Conservation (phyloP, 2,329 filamentous ascomycete genomes). For the Apiospora hydei region DNA sequence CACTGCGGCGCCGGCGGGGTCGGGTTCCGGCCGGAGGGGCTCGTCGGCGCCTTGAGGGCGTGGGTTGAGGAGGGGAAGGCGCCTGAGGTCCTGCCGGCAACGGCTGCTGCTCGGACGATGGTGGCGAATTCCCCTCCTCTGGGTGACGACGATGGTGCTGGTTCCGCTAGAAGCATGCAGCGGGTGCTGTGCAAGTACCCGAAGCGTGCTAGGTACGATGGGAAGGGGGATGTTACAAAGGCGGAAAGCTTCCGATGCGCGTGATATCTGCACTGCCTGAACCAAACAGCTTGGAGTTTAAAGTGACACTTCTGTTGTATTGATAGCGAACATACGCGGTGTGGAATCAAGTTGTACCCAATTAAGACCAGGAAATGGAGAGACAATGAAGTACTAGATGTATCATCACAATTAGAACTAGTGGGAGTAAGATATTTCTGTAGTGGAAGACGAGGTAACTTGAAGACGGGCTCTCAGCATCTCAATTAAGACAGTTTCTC, state of each 20-base stretch:
- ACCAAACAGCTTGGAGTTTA: no score
- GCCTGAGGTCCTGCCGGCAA: background rate
- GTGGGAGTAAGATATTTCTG: no score
- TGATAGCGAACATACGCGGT: no score
- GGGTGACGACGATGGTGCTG: background rate
- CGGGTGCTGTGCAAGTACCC: conserved; percentile 12
- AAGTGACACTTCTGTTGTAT: no score
- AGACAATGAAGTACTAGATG: no score
- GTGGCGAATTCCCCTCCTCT: background rate
- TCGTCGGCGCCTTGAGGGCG: background rate
- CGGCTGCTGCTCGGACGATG: background rate
- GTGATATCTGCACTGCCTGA: background rate
- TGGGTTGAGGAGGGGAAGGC: conserved; percentile 19
- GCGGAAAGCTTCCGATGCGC: background rate
- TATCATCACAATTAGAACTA: no score
- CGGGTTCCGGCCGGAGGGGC: background rate
- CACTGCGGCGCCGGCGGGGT: conserved; percentile 15
- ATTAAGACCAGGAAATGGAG: no score
- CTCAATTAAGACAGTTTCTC: no score
- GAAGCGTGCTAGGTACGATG: conserved; percentile 11
- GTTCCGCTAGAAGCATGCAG: background rate
- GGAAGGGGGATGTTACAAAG: conserved; percentile 3
- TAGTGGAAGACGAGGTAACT: no score
- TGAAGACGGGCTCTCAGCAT: no score
- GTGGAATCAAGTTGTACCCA: no score